Conservation (phyloP, 495 filamentous ascomycete genomes). For the Choiromyces venosus region DNA sequence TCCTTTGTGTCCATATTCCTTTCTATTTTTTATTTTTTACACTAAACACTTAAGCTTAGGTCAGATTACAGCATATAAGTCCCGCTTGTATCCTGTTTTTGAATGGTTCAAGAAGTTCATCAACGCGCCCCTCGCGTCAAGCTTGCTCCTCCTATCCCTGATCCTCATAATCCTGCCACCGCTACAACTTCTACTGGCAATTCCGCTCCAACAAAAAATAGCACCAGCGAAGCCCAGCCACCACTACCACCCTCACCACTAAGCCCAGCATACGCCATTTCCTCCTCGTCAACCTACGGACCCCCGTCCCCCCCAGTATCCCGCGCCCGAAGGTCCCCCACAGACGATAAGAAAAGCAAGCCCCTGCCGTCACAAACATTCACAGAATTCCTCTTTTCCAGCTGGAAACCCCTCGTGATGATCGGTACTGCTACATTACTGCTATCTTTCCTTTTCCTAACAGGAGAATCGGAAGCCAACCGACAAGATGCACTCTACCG, state of each 20-base stretch:
- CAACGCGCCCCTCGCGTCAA: slow-evolving; percentile 28
- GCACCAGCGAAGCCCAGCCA: slow-evolving; percentile 12
- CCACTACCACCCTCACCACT: slow-evolving; percentile 4
- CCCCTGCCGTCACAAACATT: not conserved
- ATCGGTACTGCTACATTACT: not conserved
- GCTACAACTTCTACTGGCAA: not conserved
- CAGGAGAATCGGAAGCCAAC: not conserved
- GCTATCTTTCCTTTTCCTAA: not conserved
- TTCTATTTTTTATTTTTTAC: slow-evolving; percentile 5
- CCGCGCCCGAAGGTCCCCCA: slow-evolving; percentile 12
- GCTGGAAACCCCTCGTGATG: slow-evolving; percentile 11
- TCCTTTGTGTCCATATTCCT: slow-evolving; percentile 10
- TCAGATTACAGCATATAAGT: slow-evolving; percentile 8
- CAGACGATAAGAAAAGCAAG: slow-evolving; percentile 29
- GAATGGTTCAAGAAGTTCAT: slow-evolving; percentile 17
- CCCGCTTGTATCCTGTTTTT: not conserved
- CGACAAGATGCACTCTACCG: slow-evolving; percentile 1
- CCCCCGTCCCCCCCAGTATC: slow-evolving; percentile 20
- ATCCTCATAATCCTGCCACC: slow-evolving; percentile 6
- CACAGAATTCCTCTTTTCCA: not conserved
- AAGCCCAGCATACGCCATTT: slow-evolving; percentile 28
- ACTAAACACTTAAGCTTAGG: slow-evolving; percentile 21
- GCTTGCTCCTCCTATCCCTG: slow-evolving; percentile 16
- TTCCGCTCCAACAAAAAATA: slow-evolving; percentile 8
- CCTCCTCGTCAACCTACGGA: slow-evolving; percentile 29